Evolutionary conservation across 2,329 filamentous ascomycete genomes (phyloP), one percentile per base, ranked within the genome.

Genomic region (Monilinia polystroma): DNA sequence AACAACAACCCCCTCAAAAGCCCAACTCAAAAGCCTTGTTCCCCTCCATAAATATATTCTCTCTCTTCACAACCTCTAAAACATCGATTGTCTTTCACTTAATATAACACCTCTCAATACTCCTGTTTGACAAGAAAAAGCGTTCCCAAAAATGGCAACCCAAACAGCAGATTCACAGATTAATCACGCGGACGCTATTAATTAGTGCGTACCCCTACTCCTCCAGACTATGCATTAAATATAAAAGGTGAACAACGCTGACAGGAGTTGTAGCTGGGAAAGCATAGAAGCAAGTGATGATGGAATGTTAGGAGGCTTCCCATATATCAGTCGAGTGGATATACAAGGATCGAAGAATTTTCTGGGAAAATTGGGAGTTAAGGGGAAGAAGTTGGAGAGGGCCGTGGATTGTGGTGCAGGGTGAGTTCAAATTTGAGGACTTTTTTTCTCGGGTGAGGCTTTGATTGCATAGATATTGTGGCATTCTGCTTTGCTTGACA

Each of bases 291-390:
- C 83, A 14, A 82, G 84, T 68, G 82, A 85, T 70, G 84, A 90
- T 72, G 91, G 92, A 74, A 93, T 95, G 89, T 88, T 96, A 1
- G 93, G 92, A 69, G 91, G 84, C 67, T 93, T 78, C 81, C 85
- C 85, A 1, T 83, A 87, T 76, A 84, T 91, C 74, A 89, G 87
- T 45, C 84, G 86, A 69, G 84, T 90, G 68, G 91, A 93, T 76
- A 81, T 94, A 10, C 86, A 88, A 72, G 89, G 88, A 53, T 91
- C 87, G 0, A 83, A 84, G 45, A 87, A 84, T 63, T 92, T 93
- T 76, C 77, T 92, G 45, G 83, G 86, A 18, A 91, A 90, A 74
- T 78, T 93, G 4, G 84, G 84, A 10, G 76, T 83, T 20, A 69
- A 69, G 20, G 72, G 71, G 32, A 69, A 69, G 64, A 75, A 72